Evolutionary conservation across 768 basidiomycete genomes (phyloP).

Genomic region (Mycena rosella): DNA sequence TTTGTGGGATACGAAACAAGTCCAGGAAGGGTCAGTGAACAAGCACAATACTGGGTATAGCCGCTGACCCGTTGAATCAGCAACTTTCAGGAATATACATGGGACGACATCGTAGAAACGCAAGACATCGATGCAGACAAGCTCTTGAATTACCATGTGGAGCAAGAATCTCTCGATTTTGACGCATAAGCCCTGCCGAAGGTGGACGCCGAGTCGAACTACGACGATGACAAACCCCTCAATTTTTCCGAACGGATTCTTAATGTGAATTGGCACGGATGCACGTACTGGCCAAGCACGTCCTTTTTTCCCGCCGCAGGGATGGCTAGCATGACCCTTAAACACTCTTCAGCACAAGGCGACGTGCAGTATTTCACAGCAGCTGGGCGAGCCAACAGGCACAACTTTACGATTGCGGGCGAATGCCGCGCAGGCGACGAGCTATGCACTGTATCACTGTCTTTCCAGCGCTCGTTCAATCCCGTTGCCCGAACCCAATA

Average conservation of each 20-base stretch:
- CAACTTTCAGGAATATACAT: slow-evolving; percentile 22
- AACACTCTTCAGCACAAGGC: not conserved
- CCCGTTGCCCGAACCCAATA: slow-evolving; percentile 12
- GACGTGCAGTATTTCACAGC: slow-evolving; percentile 28
- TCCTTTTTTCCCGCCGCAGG: slow-evolving; percentile 11
- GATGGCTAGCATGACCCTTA: slow-evolving; percentile 27
- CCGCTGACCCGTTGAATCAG: not conserved
- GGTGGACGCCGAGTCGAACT: no score
- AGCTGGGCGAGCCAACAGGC: slow-evolving; percentile 16
- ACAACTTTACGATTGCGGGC: slow-evolving; percentile 23
- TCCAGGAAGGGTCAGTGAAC: slow-evolving; percentile 24
- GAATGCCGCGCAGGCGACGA: slow-evolving; percentile 15
- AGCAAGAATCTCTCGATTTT: slow-evolving; percentile 25
- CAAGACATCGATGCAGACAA: slow-evolving; percentile 21
- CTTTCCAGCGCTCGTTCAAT: slow-evolving; percentile 28
- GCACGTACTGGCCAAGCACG: slow-evolving; percentile 10
- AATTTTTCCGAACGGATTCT: slow-evolving; percentile 5
- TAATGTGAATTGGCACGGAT: slow-evolving; percentile 25
- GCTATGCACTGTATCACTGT: not conserved
- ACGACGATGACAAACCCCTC: not conserved
- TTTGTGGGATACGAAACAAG: slow-evolving; percentile 15
- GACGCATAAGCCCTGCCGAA: slow-evolving; percentile 18
- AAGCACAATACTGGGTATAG: no score
- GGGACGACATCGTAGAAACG: slow-evolving; percentile 31
- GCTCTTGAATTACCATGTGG: slow-evolving; percentile 31